Percentiles rank a stretch among this genome's conserved stretches.
These are phyloP conservation scores for Takakia lepidozioides DNA, from an alignment of 225 moss, liverwort and hornwort species.

Conservation along the genomic window DNA sequence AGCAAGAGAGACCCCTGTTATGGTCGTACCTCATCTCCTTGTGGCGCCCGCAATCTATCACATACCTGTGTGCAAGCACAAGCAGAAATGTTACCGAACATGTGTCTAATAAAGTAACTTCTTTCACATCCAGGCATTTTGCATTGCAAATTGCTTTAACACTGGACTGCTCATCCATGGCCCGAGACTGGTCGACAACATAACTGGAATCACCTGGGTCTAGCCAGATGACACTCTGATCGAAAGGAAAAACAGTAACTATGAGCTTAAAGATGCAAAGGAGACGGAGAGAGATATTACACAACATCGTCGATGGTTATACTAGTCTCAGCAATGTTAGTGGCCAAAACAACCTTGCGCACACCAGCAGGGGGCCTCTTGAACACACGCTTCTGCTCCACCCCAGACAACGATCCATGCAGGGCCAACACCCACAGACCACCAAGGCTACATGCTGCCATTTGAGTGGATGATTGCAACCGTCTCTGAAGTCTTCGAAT, in stretches of 20 bases:
- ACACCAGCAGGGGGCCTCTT: conserved; percentile 44
- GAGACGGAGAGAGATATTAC: conserved; percentile 27
- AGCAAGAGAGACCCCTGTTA: conserved; percentile 65
- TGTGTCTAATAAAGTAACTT: too few relatives aligned
- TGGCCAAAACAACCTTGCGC: conserved; percentile 71
- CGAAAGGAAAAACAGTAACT: too few relatives aligned
- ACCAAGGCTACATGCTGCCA: conserved; percentile 36
- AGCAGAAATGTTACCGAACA: too few relatives aligned
- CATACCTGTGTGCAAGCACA: conserved; percentile 62
- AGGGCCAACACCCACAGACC: conserved; percentile 56
- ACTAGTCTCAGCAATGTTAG: conserved; percentile 82
- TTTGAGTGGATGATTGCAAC: conserved; percentile 44
- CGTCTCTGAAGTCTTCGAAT: conserved; percentile 57
- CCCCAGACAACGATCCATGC: conserved; percentile 64
- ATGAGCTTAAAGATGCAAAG: too few relatives aligned
- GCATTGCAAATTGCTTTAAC: too few relatives aligned
- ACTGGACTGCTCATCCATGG: too few relatives aligned
- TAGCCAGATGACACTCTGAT: too few relatives aligned
- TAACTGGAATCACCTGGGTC: too few relatives aligned
- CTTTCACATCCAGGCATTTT: too few relatives aligned
- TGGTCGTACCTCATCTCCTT: conserved; percentile 83
- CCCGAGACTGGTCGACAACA: too few relatives aligned
- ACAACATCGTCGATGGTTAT: conserved; percentile 80
- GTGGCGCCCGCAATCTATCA: conserved; percentile 71
- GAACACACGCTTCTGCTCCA: conserved; percentile 70